Conservation (phyloP, 208 protist species). For the Leishmania mexicana region DNA sequence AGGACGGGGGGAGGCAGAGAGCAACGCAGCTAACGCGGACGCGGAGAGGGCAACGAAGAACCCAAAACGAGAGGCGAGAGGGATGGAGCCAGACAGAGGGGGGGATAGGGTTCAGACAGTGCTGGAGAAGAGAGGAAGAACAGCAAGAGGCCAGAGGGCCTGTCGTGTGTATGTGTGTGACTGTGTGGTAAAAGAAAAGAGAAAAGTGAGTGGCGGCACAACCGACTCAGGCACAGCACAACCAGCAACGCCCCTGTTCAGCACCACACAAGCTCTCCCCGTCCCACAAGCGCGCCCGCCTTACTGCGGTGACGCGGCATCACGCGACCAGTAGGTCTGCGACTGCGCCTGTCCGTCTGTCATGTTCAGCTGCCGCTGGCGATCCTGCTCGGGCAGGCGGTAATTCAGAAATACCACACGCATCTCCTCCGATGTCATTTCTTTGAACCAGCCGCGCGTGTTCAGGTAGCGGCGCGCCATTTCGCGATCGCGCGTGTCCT, state of each 20-base stretch:
- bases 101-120: background rate
- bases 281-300: background rate
- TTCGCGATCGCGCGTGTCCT: constrained; percentile 51
- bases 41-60: background rate
- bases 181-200: background rate
- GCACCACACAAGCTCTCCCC: background rate
- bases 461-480: constrained; percentile 75
- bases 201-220: background rate
- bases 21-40: background rate
- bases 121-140: constrained; percentile 13
- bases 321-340: constrained; percentile 58
- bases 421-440: constrained; percentile 85
- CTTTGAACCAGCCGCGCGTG: constrained; percentile 80
- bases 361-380: constrained; percentile 42
- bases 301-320: constrained; percentile 2
- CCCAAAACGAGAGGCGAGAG: background rate
- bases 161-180: background rate
- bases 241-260: background rate
- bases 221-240: constrained; percentile 3
- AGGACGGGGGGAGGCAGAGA: background rate
- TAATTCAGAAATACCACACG: constrained; percentile 78
- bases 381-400: constrained; percentile 50
- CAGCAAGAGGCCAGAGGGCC: background rate
- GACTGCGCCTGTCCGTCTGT: constrained; percentile 23
- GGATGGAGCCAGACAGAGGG: background rate